These are phyloP conservation scores for Voacanga thouarsii DNA, from an alignment of 257 asterid genomes.

Conservation along the genomic window DNA sequence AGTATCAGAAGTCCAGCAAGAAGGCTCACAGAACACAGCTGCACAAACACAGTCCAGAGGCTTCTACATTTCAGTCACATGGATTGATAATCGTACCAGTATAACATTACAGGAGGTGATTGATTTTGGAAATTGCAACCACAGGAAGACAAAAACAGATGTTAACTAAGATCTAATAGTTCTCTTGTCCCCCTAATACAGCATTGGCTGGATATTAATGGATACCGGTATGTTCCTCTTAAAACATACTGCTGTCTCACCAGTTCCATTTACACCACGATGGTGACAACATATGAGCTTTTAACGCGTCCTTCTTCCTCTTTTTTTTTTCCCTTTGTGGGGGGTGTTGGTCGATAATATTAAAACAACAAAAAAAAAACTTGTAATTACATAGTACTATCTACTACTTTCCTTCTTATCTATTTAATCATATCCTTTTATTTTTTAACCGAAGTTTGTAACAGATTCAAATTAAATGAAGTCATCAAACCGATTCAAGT, in stretches of 20 bases:
- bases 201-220: neutral
- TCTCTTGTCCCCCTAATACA: neutral
- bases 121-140: neutral
- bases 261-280: neutral
- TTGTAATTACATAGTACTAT: too few relatives aligned
- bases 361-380: too few relatives aligned
- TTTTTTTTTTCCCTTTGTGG: neutral
- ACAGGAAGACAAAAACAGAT: neutral
- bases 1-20: slow-evolving; percentile 74
- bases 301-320: neutral
- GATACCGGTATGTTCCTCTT: neutral
- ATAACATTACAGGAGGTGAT: neutral
- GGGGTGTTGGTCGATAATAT: too few relatives aligned
- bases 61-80: slow-evolving; percentile 6
- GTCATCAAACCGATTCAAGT: neutral
- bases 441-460: neutral
- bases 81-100: neutral
- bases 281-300: neutral
- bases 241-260: neutral
- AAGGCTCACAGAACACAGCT: slow-evolving; percentile 87
- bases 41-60: slow-evolving; percentile 10
- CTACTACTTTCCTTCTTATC: too few relatives aligned
- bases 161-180: neutral
- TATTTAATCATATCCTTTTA: neutral
- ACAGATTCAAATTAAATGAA: neutral